Evolutionary conservation across 352 stramenopile genomes (phyloP), one percentile per base, ranked within the genome.

Genomic region (Pythium apleroticum): DNA sequence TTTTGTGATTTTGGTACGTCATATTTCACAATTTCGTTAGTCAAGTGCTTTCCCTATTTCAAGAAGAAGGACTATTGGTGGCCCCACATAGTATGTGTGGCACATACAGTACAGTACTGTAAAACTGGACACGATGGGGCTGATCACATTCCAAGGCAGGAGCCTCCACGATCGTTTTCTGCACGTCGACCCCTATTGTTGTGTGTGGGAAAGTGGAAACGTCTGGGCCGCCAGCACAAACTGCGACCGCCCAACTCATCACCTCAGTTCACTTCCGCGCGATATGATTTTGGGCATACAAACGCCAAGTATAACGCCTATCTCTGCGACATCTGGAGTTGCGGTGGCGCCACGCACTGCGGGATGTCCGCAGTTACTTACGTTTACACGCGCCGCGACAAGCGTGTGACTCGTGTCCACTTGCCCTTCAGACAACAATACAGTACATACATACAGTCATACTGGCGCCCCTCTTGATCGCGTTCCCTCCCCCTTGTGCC

Each of bases 121-220:
- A 46, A 46, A n/a, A 46, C 37, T 46, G 37, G 37, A 46, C 37
- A 46, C 14, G 37, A 46, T 46, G 37, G 37, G 37, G 37, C 37
- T 46, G 37, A 46, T 46, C 37, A 46, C 19, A 41, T 19, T 19
- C 3, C 8, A 19, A 2, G 35, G 10, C 35, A 41, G 37, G 5
- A 46, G 17, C 7, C 37, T 46, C 37, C 14, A 46, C 37, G 37
- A 19, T n/a, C 19, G 14, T 46, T 46, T 46, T 46, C 19, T 46
- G 37, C 17, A 22, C 19, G 12, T 11, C 33, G 33, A n/a, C n/a
- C n/a, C n/a, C n/a, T n/a, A n/a, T n/a, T n/a, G n/a, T n/a, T n/a
- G n/a, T n/a, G n/a, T 39, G 8, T 39, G 33, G 33, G 33, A 17
- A 41, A 41, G 33, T 41, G 37, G 37, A 46, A 46, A 46, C 37